Base-by-base conservation (phyloP, 1,139 yeast genomes). In the Magnusiomyces fungicola region DNA sequence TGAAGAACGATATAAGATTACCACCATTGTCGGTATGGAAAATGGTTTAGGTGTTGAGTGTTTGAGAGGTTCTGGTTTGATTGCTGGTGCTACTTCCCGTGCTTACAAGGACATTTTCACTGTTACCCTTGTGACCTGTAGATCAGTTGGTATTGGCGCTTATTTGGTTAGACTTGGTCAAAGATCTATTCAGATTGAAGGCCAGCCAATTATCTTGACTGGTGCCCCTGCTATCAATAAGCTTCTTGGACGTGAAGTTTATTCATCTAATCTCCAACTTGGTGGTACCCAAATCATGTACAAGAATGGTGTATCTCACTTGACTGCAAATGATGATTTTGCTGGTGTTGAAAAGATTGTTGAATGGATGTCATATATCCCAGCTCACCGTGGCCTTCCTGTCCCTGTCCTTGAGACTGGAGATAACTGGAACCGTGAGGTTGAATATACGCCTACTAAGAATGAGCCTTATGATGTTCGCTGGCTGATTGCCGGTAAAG, bases 281-380 rank as follows among this genome's bases (percentile, higher is more conserved):
- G 98, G 98, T 74, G 98, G 98, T 69, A 92, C 98, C 50, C 97
- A 92, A 71, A 90, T 92, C 68, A 92, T 92, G 98, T 89, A 89
- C 81, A 80, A 79, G 64, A 92, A 92, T 67, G 98, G 98, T 80
- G 97, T 92, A 57, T 87, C 97, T 47, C 98, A 92, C 67, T 74
- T 92, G 68, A 92, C 97, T 61, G 98, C 97, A 24, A 73, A 80
- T 55, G 96, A 94, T 68, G 98, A 94, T 68, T 78, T 90, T 63
- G 97, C 92, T 54, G 98, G 97, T 75, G 96, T 92, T 59, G 84
- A 85, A 63, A 85, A 88, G 75, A 88, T 92, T 60, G 79, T 92
- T 78, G 83, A 88, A 61, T 92, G 98, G 98, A 75, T 92, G 70
- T 83, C 97, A n/a, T 94, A 83, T 66, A 79, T 92, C 61, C 98